Evolutionary conservation across 805 yeast species (phyloP).

Genomic region (Candida manassasensis): DNA sequence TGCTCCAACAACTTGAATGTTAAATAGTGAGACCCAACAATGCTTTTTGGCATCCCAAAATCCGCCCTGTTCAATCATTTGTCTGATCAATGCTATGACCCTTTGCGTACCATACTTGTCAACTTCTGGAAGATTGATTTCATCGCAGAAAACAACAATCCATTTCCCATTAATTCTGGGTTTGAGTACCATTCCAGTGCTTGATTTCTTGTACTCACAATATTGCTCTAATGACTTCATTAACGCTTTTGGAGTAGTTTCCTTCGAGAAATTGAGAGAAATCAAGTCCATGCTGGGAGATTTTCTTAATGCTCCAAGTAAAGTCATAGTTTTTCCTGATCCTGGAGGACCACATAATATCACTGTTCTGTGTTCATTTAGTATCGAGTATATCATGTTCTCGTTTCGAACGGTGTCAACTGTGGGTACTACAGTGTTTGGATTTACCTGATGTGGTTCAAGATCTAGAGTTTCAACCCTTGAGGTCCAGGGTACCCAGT

Average conservation of each 20-base stretch:
- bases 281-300: constrained; percentile 55
- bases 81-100: constrained; percentile 68
- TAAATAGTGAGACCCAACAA: constrained; percentile 61
- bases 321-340: constrained; percentile 92
- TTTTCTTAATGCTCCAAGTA: constrained; percentile 60
- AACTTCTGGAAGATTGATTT: constrained; percentile 71
- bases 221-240: constrained; percentile 66
- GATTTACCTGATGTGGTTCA: constrained; percentile 56
- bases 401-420: constrained; percentile 72
- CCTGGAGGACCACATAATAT: constrained; percentile 96
- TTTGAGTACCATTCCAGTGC: constrained; percentile 47
- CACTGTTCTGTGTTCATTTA: constrained; percentile 55
- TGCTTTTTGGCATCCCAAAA: constrained; percentile 64
- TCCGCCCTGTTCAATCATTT: constrained; percentile 66
- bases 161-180: constrained; percentile 64
- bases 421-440: constrained; percentile 73
- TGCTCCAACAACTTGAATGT: constrained; percentile 87
- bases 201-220: constrained; percentile 54
- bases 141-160: constrained; percentile 87
- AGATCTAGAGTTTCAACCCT: constrained; percentile 41
- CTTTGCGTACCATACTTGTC: constrained; percentile 74
- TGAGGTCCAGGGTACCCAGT: constrained; percentile 41
- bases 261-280: constrained; percentile 78
- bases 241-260: constrained; percentile 59
- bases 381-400: constrained; percentile 47